Evolutionary conservation across 148 eudicot genomes (phyloP), one percentile per base, ranked within the genome.

Genomic region (Amaranthus cruentus): DNA sequence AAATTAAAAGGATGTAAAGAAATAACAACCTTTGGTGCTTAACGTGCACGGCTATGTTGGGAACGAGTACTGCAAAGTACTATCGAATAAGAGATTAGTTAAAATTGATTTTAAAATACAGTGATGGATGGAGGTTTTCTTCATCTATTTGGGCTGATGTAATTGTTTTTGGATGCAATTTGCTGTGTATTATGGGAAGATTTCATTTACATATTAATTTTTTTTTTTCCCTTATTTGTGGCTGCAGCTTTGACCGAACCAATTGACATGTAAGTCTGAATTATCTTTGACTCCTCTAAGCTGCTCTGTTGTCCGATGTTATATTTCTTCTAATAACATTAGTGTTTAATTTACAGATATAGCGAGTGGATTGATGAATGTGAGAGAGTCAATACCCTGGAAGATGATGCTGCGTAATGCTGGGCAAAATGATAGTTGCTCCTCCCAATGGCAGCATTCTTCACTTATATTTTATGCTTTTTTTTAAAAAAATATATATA

Each of bases 321-420:
- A 42, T 59, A 28, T 46, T 7, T 66, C 75, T 28, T 55, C 28
- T 57, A 4, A 8, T 75, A 1, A 75, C 57, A 6, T 64, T 50
- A 18, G 52, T 64, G 50, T 50, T 65, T 44, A 43, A 56, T 59
- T n/a, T 85, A 66, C 93, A 90, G 96, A 80, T 95, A 95, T 68
- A 88, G 97, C 49, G 99, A 95, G 75, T 95, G 99, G 99, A 92
- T 95, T 55, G 99, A 95, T 60, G 96, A 92, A 76, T 95, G 99
- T 74, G 97, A 95, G 76, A 90, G 96, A n/a, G 97, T 92, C 65
- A 95, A 95, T 84, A 86, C 68, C 48, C 61, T 76, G 55, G 97
- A 83, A 75, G 98, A 88, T 14, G 97, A 91, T 10, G 97, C 78
- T 9, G 88, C 76, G 54, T 81, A 13, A 61, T 14, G 15, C 21